phyloP scores from a whole-genome alignment of 1,284 basidiomycete species.

The Heterobasidion occidentale region DNA sequence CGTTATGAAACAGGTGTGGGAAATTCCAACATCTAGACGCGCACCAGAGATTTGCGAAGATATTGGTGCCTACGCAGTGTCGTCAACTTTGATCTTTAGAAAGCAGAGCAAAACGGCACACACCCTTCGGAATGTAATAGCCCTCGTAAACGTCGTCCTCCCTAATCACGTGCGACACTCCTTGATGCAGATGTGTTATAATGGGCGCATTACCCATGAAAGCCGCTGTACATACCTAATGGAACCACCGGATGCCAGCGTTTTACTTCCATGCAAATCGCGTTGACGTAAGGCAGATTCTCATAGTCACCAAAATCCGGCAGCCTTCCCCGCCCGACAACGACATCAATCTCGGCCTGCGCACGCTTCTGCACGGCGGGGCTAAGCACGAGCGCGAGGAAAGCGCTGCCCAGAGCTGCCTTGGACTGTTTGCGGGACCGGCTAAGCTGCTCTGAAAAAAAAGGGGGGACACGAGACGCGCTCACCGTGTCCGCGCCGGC shows the following conservation, averaged over 20 bases:
- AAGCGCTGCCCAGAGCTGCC: neutral
- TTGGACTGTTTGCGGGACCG: constrained; percentile 6
- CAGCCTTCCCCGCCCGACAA: constrained; percentile 15
- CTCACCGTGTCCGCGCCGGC: neutral
- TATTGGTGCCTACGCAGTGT: neutral
- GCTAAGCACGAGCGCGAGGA: constrained; percentile 16
- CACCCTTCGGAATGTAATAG: constrained; percentile 13
- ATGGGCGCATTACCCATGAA: neutral
- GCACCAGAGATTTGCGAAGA: constrained; percentile 14
- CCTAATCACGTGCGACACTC: constrained; percentile 4
- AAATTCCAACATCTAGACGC: neutral
- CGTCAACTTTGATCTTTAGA: neutral
- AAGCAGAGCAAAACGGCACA: neutral
- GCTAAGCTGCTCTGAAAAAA: no score
- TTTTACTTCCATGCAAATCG: constrained; percentile 18
- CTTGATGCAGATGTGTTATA: neutral
- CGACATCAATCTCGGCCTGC: constrained; percentile 17
- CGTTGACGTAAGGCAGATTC: constrained; percentile 8
- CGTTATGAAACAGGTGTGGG: neutral
- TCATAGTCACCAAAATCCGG: constrained; percentile 15
- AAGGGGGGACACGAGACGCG: neutral
- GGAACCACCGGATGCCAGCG: constrained; percentile 13
- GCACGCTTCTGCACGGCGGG: constrained; percentile 18
- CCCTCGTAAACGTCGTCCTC: constrained; percentile 16
- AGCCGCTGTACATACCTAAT: constrained; percentile 1